Base-by-base conservation (phyloP, 306 rosid species). In the Vachellia collinsii region DNA sequence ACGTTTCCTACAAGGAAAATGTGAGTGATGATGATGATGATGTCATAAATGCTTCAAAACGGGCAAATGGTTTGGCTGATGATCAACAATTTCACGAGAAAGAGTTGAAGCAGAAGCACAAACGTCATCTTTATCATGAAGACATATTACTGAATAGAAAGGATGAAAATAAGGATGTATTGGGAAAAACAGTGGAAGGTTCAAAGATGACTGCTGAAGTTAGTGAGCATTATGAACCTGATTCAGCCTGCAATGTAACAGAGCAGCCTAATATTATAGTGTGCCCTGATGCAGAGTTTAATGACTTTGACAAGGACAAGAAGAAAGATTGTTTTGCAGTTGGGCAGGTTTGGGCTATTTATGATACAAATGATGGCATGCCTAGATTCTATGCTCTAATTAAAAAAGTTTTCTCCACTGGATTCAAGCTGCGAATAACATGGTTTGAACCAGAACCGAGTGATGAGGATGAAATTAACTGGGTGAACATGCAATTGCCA, bases 341-440 rank as follows among this genome's bases (percentile, higher is more conserved):
- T 7, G 96, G 94, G 81, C 99, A 95, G 87, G 81, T 89, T 61
- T 95, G 99, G 99, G 95, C 97, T 83, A 14, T 82, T 83, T 95
- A 91, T 83, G 97, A 93, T 85, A 61, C 75, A 64, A 3, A 23
- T 64, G 92, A 90, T 83, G 97, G 90, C 79, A 91, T 95, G 99
- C 99, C 99, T 74, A 91, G 98, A 87, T 90, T 84, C 90, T 95
- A 93, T 80, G 94, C 95, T 80, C 12, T 77, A 78, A 90, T 95
- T 41, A 88, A 25, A 83, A 88, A 80, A 87, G 90, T 91, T 72
- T 29, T 81, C 34, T 75, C 88, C 75, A 70, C 92, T 46, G 89
- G 85, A 63, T 93, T 91, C 86, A 91, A 87, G 92, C 47, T 95
- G 88, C 82, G 22, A 70, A 81, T 93, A 81, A 88, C 84, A 51